These are phyloP conservation scores for Lepidopterella palustris DNA, from an alignment of 495 filamentous ascomycete genomes.

Conservation along the genomic window DNA sequence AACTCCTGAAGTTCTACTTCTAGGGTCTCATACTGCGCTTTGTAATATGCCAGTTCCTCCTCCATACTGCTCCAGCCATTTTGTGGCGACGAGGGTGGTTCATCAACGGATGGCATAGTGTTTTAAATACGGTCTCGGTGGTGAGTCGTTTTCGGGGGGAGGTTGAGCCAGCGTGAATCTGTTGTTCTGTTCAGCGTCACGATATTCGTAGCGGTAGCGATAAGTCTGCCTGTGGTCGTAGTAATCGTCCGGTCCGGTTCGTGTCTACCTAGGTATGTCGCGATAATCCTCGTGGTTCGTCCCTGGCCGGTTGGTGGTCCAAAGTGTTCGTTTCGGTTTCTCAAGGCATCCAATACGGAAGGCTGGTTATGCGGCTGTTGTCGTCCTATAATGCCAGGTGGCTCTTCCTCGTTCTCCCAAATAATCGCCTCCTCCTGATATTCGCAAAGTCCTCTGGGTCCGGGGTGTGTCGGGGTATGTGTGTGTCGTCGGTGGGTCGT, in stretches of 20 bases:
- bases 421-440: slow-evolving; percentile 6
- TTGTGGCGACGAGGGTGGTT: slow-evolving; percentile 32
- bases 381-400: slow-evolving; percentile 10
- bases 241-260: background rate
- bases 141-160: background rate
- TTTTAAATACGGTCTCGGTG: background rate
- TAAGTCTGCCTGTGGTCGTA: background rate
- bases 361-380: slow-evolving; percentile 2
- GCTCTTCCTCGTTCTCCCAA: slow-evolving; percentile 3
- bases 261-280: background rate
- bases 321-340: background rate
- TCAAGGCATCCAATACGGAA: background rate
- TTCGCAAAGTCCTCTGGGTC: slow-evolving; percentile 19
- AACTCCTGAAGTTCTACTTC: slow-evolving; percentile 91
- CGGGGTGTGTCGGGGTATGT: slow-evolving; percentile 3
- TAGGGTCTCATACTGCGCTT: slow-evolving; percentile 87
- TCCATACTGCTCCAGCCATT: slow-evolving; percentile 39
- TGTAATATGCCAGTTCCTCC: slow-evolving; percentile 85
- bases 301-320: background rate
- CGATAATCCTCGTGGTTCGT: background rate
- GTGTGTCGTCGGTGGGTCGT: background rate
- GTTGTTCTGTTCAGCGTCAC: background rate
- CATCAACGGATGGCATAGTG: slow-evolving; percentile 20
- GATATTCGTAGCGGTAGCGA: background rate
- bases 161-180: background rate